Conservation (phyloP, 176 grass and related monocot genomes). For the Microstegium vimineum region DNA sequence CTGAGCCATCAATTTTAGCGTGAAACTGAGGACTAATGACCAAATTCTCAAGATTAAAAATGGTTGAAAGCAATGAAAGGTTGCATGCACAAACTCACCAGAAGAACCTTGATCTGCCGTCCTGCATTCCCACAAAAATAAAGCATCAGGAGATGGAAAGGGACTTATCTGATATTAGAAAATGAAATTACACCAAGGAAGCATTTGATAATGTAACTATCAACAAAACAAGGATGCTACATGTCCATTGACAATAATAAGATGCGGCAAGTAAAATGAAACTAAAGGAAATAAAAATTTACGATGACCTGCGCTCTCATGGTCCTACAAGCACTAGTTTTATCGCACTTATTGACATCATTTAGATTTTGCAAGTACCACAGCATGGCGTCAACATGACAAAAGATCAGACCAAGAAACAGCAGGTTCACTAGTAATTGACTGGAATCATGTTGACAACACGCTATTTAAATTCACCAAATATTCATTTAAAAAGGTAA, state of each 20-base stretch:
- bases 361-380: background rate
- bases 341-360: background rate
- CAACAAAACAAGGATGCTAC: background rate
- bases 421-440: background rate
- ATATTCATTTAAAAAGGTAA: background rate
- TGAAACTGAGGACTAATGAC: background rate
- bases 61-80: background rate
- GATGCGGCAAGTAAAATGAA: background rate
- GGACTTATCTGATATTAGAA: background rate
- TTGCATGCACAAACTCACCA: conserved; percentile 42
- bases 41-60: background rate
- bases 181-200: conserved; percentile 10
- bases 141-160: conserved; percentile 5
- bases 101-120: conserved; percentile 65
- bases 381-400: background rate
- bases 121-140: conserved; percentile 44
- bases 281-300: background rate
- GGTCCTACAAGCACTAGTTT: background rate
- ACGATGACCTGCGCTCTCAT: background rate
- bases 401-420: background rate
- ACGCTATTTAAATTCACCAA: background rate
- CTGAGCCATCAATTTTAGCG: background rate
- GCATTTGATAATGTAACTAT: background rate
- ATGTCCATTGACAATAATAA: background rate
- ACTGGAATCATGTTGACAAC: background rate